Conservation (phyloP, 2,329 filamentous ascomycete genomes). For the Teratosphaeria zuluensis region DNA sequence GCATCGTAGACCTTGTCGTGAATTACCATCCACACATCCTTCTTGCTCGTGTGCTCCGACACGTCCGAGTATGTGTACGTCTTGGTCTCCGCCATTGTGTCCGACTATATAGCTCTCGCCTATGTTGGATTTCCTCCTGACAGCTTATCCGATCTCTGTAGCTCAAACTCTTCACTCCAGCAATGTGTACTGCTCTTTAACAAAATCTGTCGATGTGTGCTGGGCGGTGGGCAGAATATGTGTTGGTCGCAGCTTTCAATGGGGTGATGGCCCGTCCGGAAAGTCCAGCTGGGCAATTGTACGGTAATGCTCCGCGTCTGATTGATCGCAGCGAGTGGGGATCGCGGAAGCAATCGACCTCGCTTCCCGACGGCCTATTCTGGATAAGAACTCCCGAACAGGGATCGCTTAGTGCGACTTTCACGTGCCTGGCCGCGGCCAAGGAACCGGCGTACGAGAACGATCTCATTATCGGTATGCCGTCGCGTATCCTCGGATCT, state of each 20-base stretch:
- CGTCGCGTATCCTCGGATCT: no score
- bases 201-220: background rate
- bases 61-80: conserved; percentile 71
- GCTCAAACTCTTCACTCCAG: background rate
- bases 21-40: conserved; percentile 82
- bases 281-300: background rate
- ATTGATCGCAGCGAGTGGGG: background rate
- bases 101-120: background rate
- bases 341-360: background rate
- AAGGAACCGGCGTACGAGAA: no score
- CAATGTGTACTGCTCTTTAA: background rate
- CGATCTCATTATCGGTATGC: no score
- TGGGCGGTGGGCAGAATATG: background rate
- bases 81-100: conserved; percentile 45
- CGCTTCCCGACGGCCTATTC: background rate
- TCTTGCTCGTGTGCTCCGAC: conserved; percentile 81
- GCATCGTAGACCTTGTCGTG: conserved; percentile 95
- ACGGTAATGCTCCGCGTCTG: background rate
- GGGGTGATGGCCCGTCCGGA: background rate
- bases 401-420: background rate
- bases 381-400: background rate
- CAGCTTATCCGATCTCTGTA: no score
- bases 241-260: background rate
- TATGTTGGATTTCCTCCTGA: background rate
- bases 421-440: background rate